These are phyloP conservation scores for Monilinia laxa DNA, from an alignment of 2,329 filamentous ascomycete genomes.

Conservation along the genomic window DNA sequence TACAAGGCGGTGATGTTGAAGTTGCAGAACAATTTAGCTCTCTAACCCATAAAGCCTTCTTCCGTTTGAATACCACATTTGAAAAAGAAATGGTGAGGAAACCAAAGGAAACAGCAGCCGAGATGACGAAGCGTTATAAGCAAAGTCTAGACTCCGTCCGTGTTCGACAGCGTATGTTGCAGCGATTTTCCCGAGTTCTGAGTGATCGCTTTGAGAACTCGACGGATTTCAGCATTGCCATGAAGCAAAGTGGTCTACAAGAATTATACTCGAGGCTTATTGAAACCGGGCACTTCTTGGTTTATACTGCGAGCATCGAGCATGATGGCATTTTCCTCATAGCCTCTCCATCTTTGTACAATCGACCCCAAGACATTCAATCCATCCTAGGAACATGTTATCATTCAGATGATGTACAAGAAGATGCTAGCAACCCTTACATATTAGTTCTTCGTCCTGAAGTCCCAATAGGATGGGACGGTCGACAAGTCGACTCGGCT, in stretches of 20 bases:
- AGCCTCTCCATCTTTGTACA: constrained; percentile 75
- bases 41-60: constrained; percentile 88
- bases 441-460: constrained; percentile 83
- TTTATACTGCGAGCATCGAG: constrained; percentile 69
- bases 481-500: constrained; percentile 67
- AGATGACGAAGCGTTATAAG: constrained; percentile 98
- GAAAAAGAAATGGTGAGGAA: constrained; percentile 85
- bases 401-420: constrained; percentile 66
- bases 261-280: constrained; percentile 79
- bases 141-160: constrained; percentile 92
- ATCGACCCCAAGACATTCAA: constrained; percentile 77
- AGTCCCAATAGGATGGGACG: constrained; percentile 75
- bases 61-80: constrained; percentile 84
- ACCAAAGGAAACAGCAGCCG: constrained; percentile 76
- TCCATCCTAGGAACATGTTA: constrained; percentile 80
- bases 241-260: constrained; percentile 66
- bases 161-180: constrained; percentile 92
- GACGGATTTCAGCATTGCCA: constrained; percentile 87
- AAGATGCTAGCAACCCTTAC: constrained; percentile 79
- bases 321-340: constrained; percentile 79
- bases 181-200: constrained; percentile 88
- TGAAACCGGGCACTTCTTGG: constrained; percentile 81
- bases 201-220: constrained; percentile 95
- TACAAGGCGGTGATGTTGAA: constrained; percentile 93
- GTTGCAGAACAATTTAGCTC: constrained; percentile 97